Base-by-base conservation (phyloP, 352 stramenopile genomes). In the Phytophthora melonis region DNA sequence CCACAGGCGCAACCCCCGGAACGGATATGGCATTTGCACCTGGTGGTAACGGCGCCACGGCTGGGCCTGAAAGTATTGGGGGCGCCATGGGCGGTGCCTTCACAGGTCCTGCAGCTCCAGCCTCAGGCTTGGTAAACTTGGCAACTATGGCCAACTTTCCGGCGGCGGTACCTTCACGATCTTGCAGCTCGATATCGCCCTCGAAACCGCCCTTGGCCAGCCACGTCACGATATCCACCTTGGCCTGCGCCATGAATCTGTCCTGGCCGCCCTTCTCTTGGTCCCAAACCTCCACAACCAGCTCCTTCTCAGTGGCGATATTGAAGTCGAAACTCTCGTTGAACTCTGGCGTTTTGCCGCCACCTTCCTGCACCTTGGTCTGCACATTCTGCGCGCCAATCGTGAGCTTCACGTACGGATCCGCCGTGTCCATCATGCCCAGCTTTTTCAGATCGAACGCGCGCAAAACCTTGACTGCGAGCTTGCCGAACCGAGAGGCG, bases 251-350 rank as follows among this genome's bases (percentile, higher is more conserved):
- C 91, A 98, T 98, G 71, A 98, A 97, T 32, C 96, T 95, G 77
- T 99, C 95, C 43, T 94, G 92, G 8, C 94, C 95, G 14, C 54
- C 60, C 19, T 82, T 82, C 63, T 98, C 94, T 74, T 98, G 97
- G 78, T 98, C 93, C 45, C 95, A 90, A 36, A 98, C 77, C 63
- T 98, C 92, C 18, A 99, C 74, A 49, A 97, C 85, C 27, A 98
- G 66, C 39, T 98, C 93, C 78, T 98, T 98, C 75, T 99, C 94
- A 39, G 93, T 98, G 16, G 88, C 96, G 50, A 99, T 98, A 63
- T 96, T 96, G 74, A 98, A 99, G 55, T 97, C 92, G 78, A 98
- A 98, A 56, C 81, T 90, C 73, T 98, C 92, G 45, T 98, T 98
- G 87, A 96, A 99, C 68, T 98, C 89, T 13, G 95, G 95, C 27